Base-by-base conservation (phyloP, 257 asterid genomes). In the Rhazya stricta region DNA sequence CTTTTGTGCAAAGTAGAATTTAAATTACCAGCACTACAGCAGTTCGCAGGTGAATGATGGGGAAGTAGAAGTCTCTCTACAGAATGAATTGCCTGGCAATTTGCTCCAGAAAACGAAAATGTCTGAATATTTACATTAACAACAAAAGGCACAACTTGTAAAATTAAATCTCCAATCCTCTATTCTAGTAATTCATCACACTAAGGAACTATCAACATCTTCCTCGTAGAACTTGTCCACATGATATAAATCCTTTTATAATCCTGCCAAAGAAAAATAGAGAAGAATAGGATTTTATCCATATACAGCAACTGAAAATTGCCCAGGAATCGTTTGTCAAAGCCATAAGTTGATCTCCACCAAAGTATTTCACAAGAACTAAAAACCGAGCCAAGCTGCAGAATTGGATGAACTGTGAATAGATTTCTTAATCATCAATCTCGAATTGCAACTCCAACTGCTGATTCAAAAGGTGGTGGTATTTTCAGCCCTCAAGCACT, bases 271-370 rank as follows among this genome's bases (percentile, higher is more conserved):
- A 37, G 25, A 69, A 25, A n/a, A n/a, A n/a, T n/a, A n/a, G n/a
- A 69, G 19, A 29, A 29, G 9, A 21, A 25, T 6, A 57, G 21
- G 43, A 51, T 43, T 3, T 0, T 58, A 43, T 36, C n/a, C 61
- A 27, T 29, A 25, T 57, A n/a, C 25, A 73, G 30, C 69, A 73
- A 60, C 48, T 46, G 69, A 41, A 62, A 72, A 72, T 63, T 60
- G 9, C 13, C 46, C 45, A 9, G 5, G 13, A 5, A 63, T 63
- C 23, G 9, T 12, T 63, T 63, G 68, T 15, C 43, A 63, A 34
- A 18, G 23, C 45, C 69, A 34, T 37, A 23, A n/a, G 21, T 53
- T 13, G 25, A n/a, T 43, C 43, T 63, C 19, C 65, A 61, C 9
- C 67, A 61, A 61, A 29, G 41, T 30, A 30, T 61, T 30, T 12